Evolutionary conservation across 345 rosid species (phyloP), one percentile per base, ranked within the genome.

Genomic region (Dovyalis caffra): DNA sequence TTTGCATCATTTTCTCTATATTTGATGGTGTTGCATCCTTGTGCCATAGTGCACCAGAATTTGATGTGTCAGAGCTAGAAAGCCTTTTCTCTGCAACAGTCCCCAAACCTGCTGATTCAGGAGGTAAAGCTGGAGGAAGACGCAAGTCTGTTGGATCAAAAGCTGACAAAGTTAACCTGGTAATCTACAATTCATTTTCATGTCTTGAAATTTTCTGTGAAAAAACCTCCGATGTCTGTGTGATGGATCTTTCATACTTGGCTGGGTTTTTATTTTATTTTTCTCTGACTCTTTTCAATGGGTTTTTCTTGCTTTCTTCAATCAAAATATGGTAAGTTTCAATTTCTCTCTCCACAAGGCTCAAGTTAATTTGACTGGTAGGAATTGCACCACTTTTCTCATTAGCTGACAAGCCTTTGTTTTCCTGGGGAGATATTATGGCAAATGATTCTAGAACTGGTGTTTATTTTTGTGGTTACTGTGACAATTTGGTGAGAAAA

Each of bases 1-100:
- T 49, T 68, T 49, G 4, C 62, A 69, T 73, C 61, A 20, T 53
- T 56, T 20, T 69, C 49, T 61, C 74, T 53, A 26, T 74, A 25
- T 60, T 75, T 8, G 18, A 78, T 78, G 67, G 72, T 64, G 63
- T 70, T 75, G 65, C 47, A 56, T 33, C 70, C 43, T 72, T 76
- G 74, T 73, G 45, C 76, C 64, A 34, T 74, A 91, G 98, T 82
- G 90, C 91, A 53, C 85, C 95, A 53, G 99, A 91, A 80, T 93
- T 95, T 84, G 98, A 95, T 82, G 93, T 95, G 69, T 90, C 95
- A 70, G 98, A 95, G 85, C 79, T 95, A 69, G 98, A 93, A 90
- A 87, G 79, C 68, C 96, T 95, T 80, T 95, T 95, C 84, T 88
- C 98, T 85, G 90, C 92, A n/a, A 65, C 79, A 68, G 97, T 90